phyloP scores from a whole-genome alignment of 805 yeast genomes.

The Ogataea zsoltii region DNA sequence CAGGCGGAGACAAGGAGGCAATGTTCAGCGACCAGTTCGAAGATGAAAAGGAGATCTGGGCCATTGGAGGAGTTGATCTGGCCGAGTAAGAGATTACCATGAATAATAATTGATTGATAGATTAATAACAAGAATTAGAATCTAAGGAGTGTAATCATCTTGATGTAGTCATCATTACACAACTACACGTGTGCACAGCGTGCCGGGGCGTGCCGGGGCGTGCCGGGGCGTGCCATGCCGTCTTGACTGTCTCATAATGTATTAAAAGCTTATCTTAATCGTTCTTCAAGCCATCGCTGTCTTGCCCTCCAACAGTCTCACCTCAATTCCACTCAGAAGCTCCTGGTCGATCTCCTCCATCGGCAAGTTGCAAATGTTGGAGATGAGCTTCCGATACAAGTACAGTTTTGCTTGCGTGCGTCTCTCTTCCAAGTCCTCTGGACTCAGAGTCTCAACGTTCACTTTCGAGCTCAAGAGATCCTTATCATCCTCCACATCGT shows the following conservation, averaged over 20 bases:
- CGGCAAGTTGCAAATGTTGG: conserved; percentile 73
- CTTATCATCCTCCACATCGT: conserved; percentile 12
- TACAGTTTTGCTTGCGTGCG: conserved; percentile 45
- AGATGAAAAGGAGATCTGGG: conserved; percentile 87
- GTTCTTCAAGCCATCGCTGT: not conserved
- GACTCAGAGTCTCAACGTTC: conserved; percentile 3
- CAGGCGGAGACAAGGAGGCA: conserved; percentile 88
- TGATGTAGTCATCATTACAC: too few species aligned
- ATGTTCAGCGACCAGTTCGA: conserved; percentile 83
- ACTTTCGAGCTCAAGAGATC: conserved; percentile 5
- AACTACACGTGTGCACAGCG: too few species aligned
- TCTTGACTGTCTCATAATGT: too few species aligned
- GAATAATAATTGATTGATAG: too few species aligned
- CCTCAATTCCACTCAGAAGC: conserved; percentile 75
- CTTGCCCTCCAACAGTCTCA: conserved; percentile 33
- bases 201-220: too few species aligned
- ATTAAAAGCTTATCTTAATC: too few species aligned
- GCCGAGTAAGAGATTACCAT: conserved; percentile 18
- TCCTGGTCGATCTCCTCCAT: conserved; percentile 78
- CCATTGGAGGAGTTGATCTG: conserved; percentile 71
- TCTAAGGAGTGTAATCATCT: too few species aligned
- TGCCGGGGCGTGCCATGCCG: too few species aligned
- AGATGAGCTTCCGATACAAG: conserved; percentile 65
- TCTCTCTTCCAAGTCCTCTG: conserved; percentile 15
- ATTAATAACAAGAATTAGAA: too few species aligned